Percentiles rank a stretch among this genome's conserved stretches.
These are phyloP conservation scores for Daedaleopsis nitida DNA, from an alignment of 768 basidiomycete genomes.

Conservation along the genomic window DNA sequence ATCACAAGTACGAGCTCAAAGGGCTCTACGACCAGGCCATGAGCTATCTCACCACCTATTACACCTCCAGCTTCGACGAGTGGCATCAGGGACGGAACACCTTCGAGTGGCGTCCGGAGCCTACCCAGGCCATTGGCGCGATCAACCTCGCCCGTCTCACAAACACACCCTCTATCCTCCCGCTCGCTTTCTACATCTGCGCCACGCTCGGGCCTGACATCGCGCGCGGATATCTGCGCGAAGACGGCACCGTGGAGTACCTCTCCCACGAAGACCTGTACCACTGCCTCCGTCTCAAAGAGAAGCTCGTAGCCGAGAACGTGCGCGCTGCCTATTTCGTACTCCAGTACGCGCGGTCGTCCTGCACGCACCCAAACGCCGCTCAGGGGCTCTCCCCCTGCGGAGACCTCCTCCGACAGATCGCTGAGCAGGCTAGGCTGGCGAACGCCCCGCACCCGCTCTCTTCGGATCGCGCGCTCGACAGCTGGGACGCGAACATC, in stretches of 20 bases:
- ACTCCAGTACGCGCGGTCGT: not conserved
- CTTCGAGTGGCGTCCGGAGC: constrained; percentile 2
- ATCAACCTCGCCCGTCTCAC: constrained; percentile 17
- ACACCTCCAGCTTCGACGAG: constrained; percentile 2
- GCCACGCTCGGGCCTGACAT: not conserved
- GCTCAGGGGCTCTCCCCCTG: not conserved
- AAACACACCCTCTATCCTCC: constrained; percentile 11
- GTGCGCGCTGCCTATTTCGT: not conserved
- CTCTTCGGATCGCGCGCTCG: constrained; percentile 3
- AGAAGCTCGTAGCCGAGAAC: not conserved
- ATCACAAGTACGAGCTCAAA: constrained; percentile 11
- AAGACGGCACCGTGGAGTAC: constrained; percentile 3
- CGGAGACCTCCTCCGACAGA: not conserved
- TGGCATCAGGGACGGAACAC: not conserved
- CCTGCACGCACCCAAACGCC: not conserved
- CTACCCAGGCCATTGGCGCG: not conserved
- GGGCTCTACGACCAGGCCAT: not conserved
- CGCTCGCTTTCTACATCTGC: constrained; percentile 10
- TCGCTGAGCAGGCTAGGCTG: not conserved
- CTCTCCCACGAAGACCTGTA: constrained; percentile 3
- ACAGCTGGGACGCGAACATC: constrained; percentile 3
- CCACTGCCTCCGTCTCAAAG: not conserved
- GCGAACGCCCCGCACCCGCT: not conserved
- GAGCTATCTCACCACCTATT: not conserved
- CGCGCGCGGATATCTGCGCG: not conserved